These are phyloP conservation scores for Thielaviopsis punctulata DNA, from an alignment of 2,329 filamentous ascomycete genomes.

Conservation along the genomic window DNA sequence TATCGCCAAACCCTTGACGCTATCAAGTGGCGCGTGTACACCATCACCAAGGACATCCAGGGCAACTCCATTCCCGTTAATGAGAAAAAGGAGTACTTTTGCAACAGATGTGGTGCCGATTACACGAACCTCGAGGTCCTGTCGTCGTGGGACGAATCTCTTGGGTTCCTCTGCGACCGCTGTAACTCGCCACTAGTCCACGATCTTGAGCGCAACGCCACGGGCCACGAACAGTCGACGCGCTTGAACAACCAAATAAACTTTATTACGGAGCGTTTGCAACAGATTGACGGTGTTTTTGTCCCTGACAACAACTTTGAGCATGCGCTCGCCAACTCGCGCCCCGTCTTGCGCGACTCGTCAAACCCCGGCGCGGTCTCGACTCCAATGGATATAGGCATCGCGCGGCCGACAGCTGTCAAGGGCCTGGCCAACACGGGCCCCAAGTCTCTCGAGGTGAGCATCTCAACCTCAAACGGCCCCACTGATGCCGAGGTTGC, in stretches of 20 bases:
- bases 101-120: constrained; percentile 62
- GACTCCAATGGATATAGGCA: constrained; percentile 35
- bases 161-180: constrained; percentile 68
- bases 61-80: constrained; percentile 60
- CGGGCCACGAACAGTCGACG: constrained; percentile 56
- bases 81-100: constrained; percentile 87
- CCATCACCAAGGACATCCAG: constrained; percentile 77
- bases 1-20: constrained; percentile 88
- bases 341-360: constrained; percentile 48
- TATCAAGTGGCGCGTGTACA: constrained; percentile 86
- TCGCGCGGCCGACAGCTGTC: constrained; percentile 47
- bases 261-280: constrained; percentile 59
- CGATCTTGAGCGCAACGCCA: constrained; percentile 48
- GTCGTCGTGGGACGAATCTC: constrained; percentile 44
- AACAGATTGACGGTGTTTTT: constrained; percentile 55
- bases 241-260: constrained; percentile 64
- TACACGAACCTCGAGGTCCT: constrained; percentile 85
- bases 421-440: constrained; percentile 49
- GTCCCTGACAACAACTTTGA: constrained; percentile 64
- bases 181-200: constrained; percentile 50
- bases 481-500: constrained; percentile 49
- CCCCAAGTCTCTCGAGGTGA: constrained; percentile 52
- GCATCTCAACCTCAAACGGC: constrained; percentile 48
- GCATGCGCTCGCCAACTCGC: constrained; percentile 42
- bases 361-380: constrained; percentile 47